These are phyloP conservation scores for Clavariopsis aquatica DNA, from an alignment of 495 filamentous ascomycete species.

Conservation along the genomic window DNA sequence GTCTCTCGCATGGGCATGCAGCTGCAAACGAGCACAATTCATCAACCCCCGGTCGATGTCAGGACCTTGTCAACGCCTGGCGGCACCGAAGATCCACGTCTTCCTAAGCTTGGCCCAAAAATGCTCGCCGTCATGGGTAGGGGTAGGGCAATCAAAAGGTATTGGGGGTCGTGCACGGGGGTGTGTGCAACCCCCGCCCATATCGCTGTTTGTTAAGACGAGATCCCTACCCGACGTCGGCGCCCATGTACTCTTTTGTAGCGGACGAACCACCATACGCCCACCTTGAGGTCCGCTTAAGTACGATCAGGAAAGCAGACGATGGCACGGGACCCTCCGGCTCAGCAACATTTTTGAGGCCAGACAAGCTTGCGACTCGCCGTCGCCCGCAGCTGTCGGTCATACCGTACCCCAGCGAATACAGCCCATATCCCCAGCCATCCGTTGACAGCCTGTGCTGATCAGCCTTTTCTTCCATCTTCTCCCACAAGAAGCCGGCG, in stretches of 20 bases:
- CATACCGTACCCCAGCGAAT: constrained; percentile 35
- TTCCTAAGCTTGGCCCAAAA: neutral
- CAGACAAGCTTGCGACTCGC: constrained; percentile 6
- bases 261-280: constrained; percentile 28
- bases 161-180: neutral
- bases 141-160: neutral
- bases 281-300: constrained; percentile 18
- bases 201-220: constrained; percentile 1
- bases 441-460: constrained; percentile 30
- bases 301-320: constrained; percentile 24
- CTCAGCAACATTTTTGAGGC: constrained; percentile 10
- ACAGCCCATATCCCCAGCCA: constrained; percentile 19
- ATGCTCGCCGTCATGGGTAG: neutral
- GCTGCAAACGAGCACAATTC: neutral
- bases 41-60: too few species aligned
- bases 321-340: constrained; percentile 30
- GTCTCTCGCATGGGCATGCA: neutral
- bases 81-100: neutral
- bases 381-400: constrained; percentile 35
- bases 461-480: constrained; percentile 35
- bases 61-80: neutral
- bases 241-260: constrained; percentile 30
- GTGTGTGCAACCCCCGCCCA: neutral
- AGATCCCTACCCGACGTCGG: constrained; percentile 31
- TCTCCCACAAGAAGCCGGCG: constrained; percentile 35